These are phyloP conservation scores for Penicillium sp. DNA, from an alignment of 2,329 filamentous ascomycete genomes.

Conservation along the genomic window DNA sequence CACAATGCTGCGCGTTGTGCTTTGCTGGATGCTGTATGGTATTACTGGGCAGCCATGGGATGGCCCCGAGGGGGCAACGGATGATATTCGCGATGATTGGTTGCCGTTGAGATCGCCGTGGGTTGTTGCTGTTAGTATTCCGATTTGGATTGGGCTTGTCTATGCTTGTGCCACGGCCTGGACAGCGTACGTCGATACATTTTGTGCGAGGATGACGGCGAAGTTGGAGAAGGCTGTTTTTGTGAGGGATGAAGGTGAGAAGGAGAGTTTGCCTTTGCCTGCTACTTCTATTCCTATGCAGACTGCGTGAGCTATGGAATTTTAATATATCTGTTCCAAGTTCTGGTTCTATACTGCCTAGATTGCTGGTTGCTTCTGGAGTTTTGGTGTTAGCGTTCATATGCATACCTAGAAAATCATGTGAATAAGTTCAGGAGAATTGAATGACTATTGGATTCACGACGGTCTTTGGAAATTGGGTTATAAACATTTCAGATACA, in stretches of 20 bases:
- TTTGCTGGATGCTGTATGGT: constrained; percentile 55
- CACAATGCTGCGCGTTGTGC: constrained; percentile 53
- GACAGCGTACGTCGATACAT: constrained; percentile 54
- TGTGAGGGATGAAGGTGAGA: constrained; percentile 44
- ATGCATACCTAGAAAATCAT: not conserved
- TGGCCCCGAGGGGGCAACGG: constrained; percentile 19
- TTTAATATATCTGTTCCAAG: too few species aligned
- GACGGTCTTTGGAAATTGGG: not conserved
- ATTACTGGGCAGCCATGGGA: constrained; percentile 49
- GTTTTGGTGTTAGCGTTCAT: not conserved
- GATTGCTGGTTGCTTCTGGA: not conserved
- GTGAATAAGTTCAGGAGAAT: not conserved
- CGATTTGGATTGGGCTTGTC: constrained; percentile 48
- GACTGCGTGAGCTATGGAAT: constrained; percentile 8
- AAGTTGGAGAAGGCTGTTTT: constrained; percentile 50
- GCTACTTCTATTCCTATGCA: constrained; percentile 25
- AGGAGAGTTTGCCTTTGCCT: constrained; percentile 26
- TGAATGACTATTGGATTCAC: not conserved
- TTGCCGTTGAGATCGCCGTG: constrained; percentile 41
- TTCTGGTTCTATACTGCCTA: not conserved
- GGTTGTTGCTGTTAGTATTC: constrained; percentile 43
- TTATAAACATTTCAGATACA: not conserved
- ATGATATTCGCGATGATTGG: constrained; percentile 30
- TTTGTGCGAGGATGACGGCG: constrained; percentile 50
- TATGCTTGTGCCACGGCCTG: constrained; percentile 51